These are phyloP conservation scores for Colletotrichum sidae DNA, from an alignment of 2,329 filamentous ascomycete genomes.

Conservation along the genomic window DNA sequence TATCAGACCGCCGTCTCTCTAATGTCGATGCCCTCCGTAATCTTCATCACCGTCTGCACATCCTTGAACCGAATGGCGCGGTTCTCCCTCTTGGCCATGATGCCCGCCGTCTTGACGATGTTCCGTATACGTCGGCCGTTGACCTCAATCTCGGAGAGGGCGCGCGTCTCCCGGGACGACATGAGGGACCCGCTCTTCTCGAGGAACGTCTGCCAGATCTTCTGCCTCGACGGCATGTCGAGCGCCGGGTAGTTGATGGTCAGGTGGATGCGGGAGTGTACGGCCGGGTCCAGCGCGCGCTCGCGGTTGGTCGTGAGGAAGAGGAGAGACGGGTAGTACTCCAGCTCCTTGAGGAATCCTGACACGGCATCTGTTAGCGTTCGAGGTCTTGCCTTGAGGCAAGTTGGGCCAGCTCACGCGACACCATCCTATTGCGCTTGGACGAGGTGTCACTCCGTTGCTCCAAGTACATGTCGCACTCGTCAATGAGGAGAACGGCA, in stretches of 20 bases:
- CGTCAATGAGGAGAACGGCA: slow-evolving; percentile 85
- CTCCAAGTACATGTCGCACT: slow-evolving; percentile 87
- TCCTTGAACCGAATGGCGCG: slow-evolving; percentile 37
- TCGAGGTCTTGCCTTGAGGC: fast-evolving
- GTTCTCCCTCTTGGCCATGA: slow-evolving; percentile 39
- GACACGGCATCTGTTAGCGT: no score
- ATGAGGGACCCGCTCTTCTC: slow-evolving; percentile 32
- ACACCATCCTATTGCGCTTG: slow-evolving; percentile 30
- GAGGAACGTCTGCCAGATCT: slow-evolving; percentile 44
- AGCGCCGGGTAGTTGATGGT: slow-evolving; percentile 48
- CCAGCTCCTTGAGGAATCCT: slow-evolving; percentile 81
- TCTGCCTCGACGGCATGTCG: slow-evolving; percentile 33
- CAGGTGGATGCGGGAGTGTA: slow-evolving; percentile 62
- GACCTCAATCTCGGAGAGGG: slow-evolving; percentile 37
- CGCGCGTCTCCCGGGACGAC: slow-evolving; percentile 18
- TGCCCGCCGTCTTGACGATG: slow-evolving; percentile 41
- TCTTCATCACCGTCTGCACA: slow-evolving; percentile 40
- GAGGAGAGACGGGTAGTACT: slow-evolving; percentile 92
- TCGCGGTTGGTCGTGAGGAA: slow-evolving; percentile 90
- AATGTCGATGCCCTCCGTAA: slow-evolving; percentile 40
- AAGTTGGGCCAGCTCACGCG: slow-evolving; percentile 10
- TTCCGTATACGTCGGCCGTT: slow-evolving; percentile 42
- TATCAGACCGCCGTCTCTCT: not conserved
- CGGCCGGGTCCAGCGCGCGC: slow-evolving; percentile 58
- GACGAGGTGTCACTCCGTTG: slow-evolving; percentile 67